phyloP scores from a whole-genome alignment of 495 filamentous ascomycete genomes.

The Xylaria sp. region DNA sequence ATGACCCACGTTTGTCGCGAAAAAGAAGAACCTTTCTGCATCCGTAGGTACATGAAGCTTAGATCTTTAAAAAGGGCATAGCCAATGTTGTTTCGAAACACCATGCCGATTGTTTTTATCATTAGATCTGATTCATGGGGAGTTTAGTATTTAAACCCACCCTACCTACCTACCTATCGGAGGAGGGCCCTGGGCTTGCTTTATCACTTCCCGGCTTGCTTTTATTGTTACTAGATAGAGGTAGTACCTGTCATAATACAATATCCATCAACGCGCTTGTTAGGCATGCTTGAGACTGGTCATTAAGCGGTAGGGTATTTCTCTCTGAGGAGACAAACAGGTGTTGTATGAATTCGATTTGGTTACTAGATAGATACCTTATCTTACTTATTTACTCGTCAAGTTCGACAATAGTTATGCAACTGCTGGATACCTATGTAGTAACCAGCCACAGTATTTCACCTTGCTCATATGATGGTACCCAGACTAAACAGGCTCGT shows the following conservation, averaged over 20 bases:
- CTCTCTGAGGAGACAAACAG: neutral
- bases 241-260: neutral
- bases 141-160: neutral
- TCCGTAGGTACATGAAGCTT: slow-evolving; percentile 12
- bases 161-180: neutral
- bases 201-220: neutral
- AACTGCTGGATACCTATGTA: too few relatives aligned
- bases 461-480: too few relatives aligned
- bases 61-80: slow-evolving; percentile 15
- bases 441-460: too few relatives aligned
- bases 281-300: neutral
- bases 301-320: neutral
- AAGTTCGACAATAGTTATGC: neutral
- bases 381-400: neutral
- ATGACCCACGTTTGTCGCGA: neutral
- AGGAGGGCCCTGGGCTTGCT: neutral
- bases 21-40: slow-evolving; percentile 4
- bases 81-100: slow-evolving; percentile 1
- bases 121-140: neutral
- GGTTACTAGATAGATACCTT: neutral
- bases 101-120: slow-evolving; percentile 5
- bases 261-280: neutral
- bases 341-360: neutral
- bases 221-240: neutral
- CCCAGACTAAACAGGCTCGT: too few relatives aligned